Evolutionary conservation across 495 filamentous ascomycete species (phyloP).

Genomic region (Hypoxylon crocopeplum): DNA sequence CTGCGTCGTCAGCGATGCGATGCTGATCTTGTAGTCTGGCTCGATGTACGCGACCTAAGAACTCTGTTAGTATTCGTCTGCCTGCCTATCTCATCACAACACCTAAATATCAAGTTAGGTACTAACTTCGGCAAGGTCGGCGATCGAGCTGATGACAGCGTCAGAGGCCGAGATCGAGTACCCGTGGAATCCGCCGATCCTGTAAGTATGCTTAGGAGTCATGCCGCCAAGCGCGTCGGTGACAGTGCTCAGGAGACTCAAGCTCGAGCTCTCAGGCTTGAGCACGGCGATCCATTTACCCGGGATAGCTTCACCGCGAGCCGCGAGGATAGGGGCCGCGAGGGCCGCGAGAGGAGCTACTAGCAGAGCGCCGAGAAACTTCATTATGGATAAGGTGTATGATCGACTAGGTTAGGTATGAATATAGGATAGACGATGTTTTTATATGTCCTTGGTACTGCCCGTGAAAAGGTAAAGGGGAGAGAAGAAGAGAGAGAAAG

Average conservation of each 20-base stretch:
- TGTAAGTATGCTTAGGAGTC: conserved; percentile 46
- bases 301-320: conserved; percentile 47
- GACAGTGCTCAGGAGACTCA: conserved; percentile 31
- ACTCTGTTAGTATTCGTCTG: not conserved
- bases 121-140: conserved; percentile 46
- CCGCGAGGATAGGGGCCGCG: conserved; percentile 44
- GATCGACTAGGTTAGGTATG: not conserved
- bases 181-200: conserved; percentile 49
- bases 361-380: conserved; percentile 30
- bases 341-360: conserved; percentile 23
- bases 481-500: not conserved
- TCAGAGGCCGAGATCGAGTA: conserved; percentile 46
- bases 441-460: too few relatives aligned
- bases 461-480: conserved; percentile 3
- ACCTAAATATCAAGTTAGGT: too few relatives aligned
- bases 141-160: conserved; percentile 48
- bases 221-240: conserved; percentile 30
- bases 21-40: conserved; percentile 32
- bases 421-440: too few relatives aligned
- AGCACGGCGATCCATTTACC: conserved; percentile 64
- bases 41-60: conserved; percentile 36
- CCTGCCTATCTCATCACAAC: not conserved
- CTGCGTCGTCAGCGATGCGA: conserved; percentile 31
- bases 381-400: conserved; percentile 31
- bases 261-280: conserved; percentile 43